Evolutionary conservation across 805 yeast species (phyloP).

Genomic region (Wickerhamiella musiphila): DNA sequence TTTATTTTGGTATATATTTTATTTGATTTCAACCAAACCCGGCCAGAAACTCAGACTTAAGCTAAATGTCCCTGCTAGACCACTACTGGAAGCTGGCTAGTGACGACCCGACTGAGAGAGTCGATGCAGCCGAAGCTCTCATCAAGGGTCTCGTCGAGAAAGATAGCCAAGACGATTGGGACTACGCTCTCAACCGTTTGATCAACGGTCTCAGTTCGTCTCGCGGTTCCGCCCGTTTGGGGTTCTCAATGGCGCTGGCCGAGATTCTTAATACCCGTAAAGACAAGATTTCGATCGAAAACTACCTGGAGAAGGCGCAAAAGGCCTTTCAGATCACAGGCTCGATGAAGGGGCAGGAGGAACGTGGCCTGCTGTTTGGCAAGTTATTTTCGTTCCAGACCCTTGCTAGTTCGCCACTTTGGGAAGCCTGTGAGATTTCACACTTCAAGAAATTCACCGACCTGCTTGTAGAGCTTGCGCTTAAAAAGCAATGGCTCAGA

Average conservation of each 20-base stretch:
- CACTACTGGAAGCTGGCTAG: conserved; percentile 64
- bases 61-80: conserved; percentile 26
- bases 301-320: conserved; percentile 24
- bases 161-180: conserved; percentile 41
- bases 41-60: background rate
- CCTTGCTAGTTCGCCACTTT: conserved; percentile 37
- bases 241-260: conserved; percentile 74
- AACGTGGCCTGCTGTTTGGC: conserved; percentile 67
- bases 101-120: conserved; percentile 54
- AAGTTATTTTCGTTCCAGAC: conserved; percentile 71
- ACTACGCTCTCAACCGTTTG: conserved; percentile 62
- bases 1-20: too few relatives aligned
- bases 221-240: conserved; percentile 69
- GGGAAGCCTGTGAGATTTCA: conserved; percentile 15
- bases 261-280: conserved; percentile 28
- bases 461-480: conserved; percentile 38
- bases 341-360: conserved; percentile 59
- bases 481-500: conserved; percentile 64
- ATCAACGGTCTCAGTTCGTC: conserved; percentile 69
- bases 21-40: background rate
- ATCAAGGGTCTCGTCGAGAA: conserved; percentile 37
- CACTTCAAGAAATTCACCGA: conserved; percentile 28
- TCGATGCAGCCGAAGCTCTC: conserved; percentile 50
- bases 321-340: conserved; percentile 25
- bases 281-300: conserved; percentile 23